These are phyloP conservation scores for Cladosporium sp. DNA, from an alignment of 2,329 filamentous ascomycete species.

Conservation along the genomic window DNA sequence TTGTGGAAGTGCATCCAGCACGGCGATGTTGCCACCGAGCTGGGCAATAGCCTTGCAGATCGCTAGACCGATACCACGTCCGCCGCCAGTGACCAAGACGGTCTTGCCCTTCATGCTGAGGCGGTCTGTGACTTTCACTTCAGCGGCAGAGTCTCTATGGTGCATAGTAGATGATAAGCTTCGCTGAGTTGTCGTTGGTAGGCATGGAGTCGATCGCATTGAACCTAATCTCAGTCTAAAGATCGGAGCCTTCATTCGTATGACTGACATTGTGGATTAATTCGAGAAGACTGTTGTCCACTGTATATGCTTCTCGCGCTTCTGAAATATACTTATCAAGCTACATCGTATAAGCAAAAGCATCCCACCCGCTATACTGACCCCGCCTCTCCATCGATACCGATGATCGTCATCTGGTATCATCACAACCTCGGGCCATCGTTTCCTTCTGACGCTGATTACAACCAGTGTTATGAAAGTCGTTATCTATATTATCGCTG, in stretches of 20 bases:
- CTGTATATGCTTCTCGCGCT: neutral
- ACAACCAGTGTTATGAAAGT: neutral
- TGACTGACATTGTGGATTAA: neutral
- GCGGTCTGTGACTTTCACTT: conserved; percentile 19
- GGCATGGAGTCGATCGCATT: neutral
- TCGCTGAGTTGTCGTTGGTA: neutral
- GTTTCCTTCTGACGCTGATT: neutral
- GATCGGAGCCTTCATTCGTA: neutral
- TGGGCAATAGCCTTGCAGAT: conserved; percentile 34
- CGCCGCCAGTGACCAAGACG: conserved; percentile 21
- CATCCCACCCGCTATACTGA: neutral
- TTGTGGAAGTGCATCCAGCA: conserved; percentile 59
- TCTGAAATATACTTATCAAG: neutral
- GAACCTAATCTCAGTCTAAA: neutral
- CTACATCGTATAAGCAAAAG: neutral
- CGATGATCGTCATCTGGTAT: neutral
- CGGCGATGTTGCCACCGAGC: conserved; percentile 54
- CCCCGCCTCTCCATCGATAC: neutral
- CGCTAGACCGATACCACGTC: conserved; percentile 27
- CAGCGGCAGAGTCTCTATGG: neutral
- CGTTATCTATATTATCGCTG: neutral
- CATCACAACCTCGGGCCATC: neutral
- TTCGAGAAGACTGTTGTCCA: neutral
- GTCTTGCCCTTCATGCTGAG: conserved; percentile 21
- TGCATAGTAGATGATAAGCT: neutral